Evolutionary conservation across 495 filamentous ascomycete species (phyloP), one percentile per base, ranked within the genome.

Genomic region (Aspergillus heteromorphus): DNA sequence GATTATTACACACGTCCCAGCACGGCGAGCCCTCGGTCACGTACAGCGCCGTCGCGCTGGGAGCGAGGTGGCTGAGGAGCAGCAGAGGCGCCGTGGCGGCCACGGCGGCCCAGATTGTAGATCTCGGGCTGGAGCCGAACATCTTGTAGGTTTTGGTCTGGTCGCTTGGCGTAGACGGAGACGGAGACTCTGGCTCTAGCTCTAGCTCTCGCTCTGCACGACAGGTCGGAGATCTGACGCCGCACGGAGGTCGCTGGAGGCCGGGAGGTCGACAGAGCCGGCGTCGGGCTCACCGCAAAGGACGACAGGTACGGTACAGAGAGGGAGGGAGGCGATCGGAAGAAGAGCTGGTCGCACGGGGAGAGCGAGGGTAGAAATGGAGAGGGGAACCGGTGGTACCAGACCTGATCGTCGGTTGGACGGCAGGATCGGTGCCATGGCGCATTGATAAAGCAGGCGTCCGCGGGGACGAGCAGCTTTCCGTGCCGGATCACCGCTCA

Each of bases 1-100:
- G 65, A 23, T 73, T 73, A 16, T 67, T 65, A 60, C 82, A 85
- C 14, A 72, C 57, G 25, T 66, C 61, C 11, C 74, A 68, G 65
- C 82, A 85, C 36, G 79, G 70, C 40, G 82, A 85, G 34, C 79
- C 78, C 2, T 69, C 55, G 0, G 80, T 76, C 5, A 67, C 70
- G 45, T 60, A 56, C 54, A 77, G 49, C 1, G 56, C 68, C 18
- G 55, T 43, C 45, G 54, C 66, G 40, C 38, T 48, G 7, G 66
- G 59, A 21, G 61, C 40, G 23, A 65, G 34, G 45, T 54, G 61
- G 50, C 49, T 58, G 16, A 68, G 41, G 21, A 66, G 51, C 6
- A 66, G 23, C 21, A 47, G 8, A n/a, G 16, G 21, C 16, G 43
- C 23, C 27, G 43, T 20, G 17, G 40, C 14, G 8, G 58, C 19